Evolutionary conservation across 805 yeast species (phyloP), one percentile per base, ranked within the genome.

Genomic region (Saccharomycopsis javanensis): DNA sequence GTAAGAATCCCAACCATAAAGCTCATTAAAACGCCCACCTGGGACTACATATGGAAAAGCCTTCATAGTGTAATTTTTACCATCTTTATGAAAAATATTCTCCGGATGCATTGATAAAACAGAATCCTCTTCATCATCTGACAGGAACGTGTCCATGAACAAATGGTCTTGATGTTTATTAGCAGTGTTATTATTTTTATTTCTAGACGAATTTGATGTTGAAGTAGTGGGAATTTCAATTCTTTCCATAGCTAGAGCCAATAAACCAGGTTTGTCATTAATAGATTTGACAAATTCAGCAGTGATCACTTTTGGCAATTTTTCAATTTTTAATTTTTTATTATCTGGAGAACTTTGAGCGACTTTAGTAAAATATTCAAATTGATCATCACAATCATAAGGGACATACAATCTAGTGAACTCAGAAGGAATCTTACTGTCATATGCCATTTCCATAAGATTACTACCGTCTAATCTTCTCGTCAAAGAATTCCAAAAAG

Each of bases 1-100:
- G 67, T 94, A 92, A 1, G 97, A 89, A 69, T 92, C 99, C 99
- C 99, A 92, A 15, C 98, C 99, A 66, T 94, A 92, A 58, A 90
- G 78, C 71, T 92, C 99, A 72, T 94, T 94, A 71, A 92, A 92
- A 62, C 99, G 76, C 23, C 99, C 98, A 16, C 99, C 99, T 1
- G 99, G 99, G 25, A 92, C 98, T 16, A 88, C 86, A 69, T 92
- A 92, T 0, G 96, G 96, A 65, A 79, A 82, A 20, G 90, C 88
- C 42, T 78, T 74, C 51, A 85, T 64, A 13, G 77, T 74, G 35
- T 18, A 52, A 15, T 27, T 46, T 15, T 42, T 42, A 18, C 42
- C 42, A 18, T 33, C 50, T 27, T 38, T 53, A 23, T 10, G 23
- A 42, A 18, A 42, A 42, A 7, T 6, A n/a, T 20, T 42, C 23